A percentile compares a stretch with the other conserved stretches of the same genome.
Evolutionary conservation across 176 grass and related monocot genomes (phyloP).

Genomic region (Aegilops speltoides): DNA sequence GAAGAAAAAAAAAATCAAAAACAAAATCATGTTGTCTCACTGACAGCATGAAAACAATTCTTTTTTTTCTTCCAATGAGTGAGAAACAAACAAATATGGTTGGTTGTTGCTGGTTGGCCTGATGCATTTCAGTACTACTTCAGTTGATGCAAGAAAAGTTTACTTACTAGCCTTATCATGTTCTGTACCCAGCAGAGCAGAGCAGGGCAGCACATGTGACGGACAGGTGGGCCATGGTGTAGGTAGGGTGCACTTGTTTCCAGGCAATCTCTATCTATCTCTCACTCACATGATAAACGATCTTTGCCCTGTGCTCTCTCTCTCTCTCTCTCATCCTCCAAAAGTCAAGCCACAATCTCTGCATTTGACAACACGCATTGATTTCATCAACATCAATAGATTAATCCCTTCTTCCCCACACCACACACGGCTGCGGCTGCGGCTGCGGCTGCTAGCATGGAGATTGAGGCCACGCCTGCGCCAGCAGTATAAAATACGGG

Average conservation of each 20-base stretch:
- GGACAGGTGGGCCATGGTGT: background rate
- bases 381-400: background rate
- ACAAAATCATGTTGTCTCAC: background rate
- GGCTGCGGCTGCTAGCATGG: background rate
- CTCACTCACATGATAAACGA: too few relatives aligned
- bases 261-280: background rate
- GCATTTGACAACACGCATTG: background rate
- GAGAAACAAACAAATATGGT: too few relatives aligned
- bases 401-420: background rate
- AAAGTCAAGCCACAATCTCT: constrained; percentile 2
- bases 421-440: too few relatives aligned
- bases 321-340: background rate
- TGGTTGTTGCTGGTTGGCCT: too few relatives aligned
- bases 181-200: too few relatives aligned
- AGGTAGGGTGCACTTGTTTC: background rate
- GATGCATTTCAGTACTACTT: too few relatives aligned
- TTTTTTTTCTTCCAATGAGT: too few relatives aligned
- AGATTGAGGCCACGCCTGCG: background rate
- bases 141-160: too few relatives aligned
- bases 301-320: too few relatives aligned
- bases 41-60: background rate
- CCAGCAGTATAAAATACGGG: background rate
- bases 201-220: background rate
- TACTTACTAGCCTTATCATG: too few relatives aligned
- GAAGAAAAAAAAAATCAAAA: background rate